These are phyloP conservation scores for Boletellus deceptivus DNA, from an alignment of 1,284 basidiomycete species.

Conservation along the genomic window DNA sequence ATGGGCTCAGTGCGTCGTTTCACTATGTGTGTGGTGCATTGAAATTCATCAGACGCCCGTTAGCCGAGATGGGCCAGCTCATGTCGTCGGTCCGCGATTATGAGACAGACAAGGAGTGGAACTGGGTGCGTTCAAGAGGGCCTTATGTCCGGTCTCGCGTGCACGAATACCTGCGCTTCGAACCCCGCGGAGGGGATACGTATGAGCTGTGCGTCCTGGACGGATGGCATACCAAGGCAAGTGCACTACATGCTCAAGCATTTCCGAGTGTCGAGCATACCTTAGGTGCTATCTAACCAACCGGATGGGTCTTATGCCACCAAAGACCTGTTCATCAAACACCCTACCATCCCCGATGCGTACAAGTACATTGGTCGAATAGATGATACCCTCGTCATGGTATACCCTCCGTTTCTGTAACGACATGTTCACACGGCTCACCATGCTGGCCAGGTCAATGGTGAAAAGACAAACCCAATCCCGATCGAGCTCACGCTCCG, in stretches of 20 bases:
- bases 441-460: constrained; percentile 31
- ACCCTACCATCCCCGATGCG: constrained; percentile 40
- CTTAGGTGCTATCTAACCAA: constrained; percentile 18
- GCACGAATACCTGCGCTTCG: constrained; percentile 44
- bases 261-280: constrained; percentile 31
- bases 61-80: constrained; percentile 40
- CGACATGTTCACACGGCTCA: too few relatives aligned
- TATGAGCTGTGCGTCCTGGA: constrained; percentile 55
- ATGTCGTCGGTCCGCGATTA: constrained; percentile 54
- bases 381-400: constrained; percentile 49
- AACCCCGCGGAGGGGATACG: constrained; percentile 42
- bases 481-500: constrained; percentile 44
- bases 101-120: constrained; percentile 57
- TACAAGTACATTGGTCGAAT: constrained; percentile 59
- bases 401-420: background rate
- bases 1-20: constrained; percentile 43
- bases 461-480: constrained; percentile 59
- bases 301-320: constrained; percentile 59
- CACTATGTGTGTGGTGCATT: background rate
- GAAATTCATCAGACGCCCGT: background rate
- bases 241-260: constrained; percentile 31
- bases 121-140: constrained; percentile 44
- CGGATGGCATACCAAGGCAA: constrained; percentile 54
- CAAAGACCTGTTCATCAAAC: constrained; percentile 54
- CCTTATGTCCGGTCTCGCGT: constrained; percentile 29